A percentile compares a stretch with the other conserved stretches of the same genome.
phyloP scores from a whole-genome alignment of 805 yeast genomes.

The Yarrowia osloensis region DNA sequence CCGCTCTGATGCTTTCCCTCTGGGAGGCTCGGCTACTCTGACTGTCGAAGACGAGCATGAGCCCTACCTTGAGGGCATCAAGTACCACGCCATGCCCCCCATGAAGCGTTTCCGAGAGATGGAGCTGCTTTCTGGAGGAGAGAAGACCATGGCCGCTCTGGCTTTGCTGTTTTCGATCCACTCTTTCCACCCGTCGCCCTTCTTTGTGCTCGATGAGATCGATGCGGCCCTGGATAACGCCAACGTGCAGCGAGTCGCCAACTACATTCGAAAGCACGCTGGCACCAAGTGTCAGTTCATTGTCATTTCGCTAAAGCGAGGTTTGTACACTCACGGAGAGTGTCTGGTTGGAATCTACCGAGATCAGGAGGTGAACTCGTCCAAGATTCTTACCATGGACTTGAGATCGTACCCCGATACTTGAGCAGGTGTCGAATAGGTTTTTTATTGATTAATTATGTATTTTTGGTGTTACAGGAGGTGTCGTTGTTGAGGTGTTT shows the following conservation, averaged over 20 bases:
- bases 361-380: conserved; percentile 37
- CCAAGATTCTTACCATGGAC: conserved; percentile 37
- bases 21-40: conserved; percentile 92
- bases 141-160: conserved; percentile 92
- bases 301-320: conserved; percentile 86
- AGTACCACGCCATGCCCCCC: conserved; percentile 95
- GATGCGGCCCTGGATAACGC: conserved; percentile 95
- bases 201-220: conserved; percentile 94
- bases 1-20: conserved; percentile 63
- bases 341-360: conserved; percentile 86
- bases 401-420: conserved; percentile 32
- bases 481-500: too few species aligned
- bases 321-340: conserved; percentile 84
- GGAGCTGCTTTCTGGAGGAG: conserved; percentile 94
- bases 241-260: conserved; percentile 85
- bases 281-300: conserved; percentile 75
- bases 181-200: conserved; percentile 89
- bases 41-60: conserved; percentile 87
- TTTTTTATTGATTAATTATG: neutral
- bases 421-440: neutral
- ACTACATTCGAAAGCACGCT: conserved; percentile 72
- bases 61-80: conserved; percentile 80
- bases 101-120: conserved; percentile 89
- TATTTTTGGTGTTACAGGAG: neutral
- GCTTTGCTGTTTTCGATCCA: conserved; percentile 91